phyloP scores from a whole-genome alignment of 2,329 filamentous ascomycete species.

The Aspergillus sp. region DNA sequence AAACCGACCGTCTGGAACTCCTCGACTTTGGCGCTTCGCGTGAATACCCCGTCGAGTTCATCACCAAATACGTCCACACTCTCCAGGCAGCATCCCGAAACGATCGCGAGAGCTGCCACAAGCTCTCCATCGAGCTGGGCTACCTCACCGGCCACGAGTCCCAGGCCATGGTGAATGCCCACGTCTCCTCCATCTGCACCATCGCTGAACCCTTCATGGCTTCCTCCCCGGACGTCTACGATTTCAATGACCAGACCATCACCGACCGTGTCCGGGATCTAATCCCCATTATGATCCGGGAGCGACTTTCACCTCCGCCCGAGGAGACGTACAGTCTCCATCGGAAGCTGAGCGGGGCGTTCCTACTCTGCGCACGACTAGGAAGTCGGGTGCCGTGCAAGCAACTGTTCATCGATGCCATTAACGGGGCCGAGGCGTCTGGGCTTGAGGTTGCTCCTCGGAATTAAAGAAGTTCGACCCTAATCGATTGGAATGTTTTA shows the following conservation, averaged over 20 bases:
- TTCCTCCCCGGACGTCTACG: conserved; percentile 75
- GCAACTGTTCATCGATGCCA: conserved; percentile 60
- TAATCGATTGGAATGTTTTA: too few species aligned
- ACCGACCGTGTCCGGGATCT: conserved; percentile 84
- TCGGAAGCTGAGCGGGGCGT: conserved; percentile 90
- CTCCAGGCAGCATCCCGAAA: conserved; percentile 72
- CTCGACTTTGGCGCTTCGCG: conserved; percentile 93
- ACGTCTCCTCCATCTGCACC: conserved; percentile 81
- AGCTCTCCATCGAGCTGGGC: conserved; percentile 70
- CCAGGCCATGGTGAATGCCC: conserved; percentile 79
- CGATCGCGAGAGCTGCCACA: conserved; percentile 60
- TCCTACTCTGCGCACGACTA: conserved; percentile 81
- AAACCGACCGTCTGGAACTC: conserved; percentile 70
- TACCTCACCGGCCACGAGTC: conserved; percentile 92
- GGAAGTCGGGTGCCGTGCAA: conserved; percentile 78
- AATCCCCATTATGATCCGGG: conserved; percentile 89
- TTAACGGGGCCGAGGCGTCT: conserved; percentile 22
- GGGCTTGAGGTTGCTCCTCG: conserved; percentile 7
- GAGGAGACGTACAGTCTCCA: conserved; percentile 97
- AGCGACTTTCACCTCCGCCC: conserved; percentile 82
- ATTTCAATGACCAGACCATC: conserved; percentile 92
- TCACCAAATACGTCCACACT: conserved; percentile 72
- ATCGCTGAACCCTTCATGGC: conserved; percentile 85
- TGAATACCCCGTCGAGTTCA: conserved; percentile 76
- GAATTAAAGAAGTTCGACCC: too few species aligned